Conservation (phyloP, 257 asterid species). For the Solanum pimpinellifolium region DNA sequence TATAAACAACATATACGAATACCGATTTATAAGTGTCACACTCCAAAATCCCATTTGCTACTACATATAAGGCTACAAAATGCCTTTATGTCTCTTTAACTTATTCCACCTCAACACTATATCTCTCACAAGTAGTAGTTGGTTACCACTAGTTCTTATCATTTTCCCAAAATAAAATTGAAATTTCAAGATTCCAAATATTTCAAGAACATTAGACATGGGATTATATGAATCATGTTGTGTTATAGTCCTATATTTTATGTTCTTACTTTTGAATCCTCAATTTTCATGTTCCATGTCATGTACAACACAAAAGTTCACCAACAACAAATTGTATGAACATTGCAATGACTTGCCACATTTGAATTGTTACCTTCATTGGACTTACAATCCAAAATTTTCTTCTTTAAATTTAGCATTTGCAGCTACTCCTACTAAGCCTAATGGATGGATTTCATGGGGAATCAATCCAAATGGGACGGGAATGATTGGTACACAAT, state of each 20-base stretch:
- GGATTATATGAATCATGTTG: not conserved
- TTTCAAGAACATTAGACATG: not conserved
- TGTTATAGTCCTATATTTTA: not conserved
- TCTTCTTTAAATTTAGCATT: constrained; percentile 50
- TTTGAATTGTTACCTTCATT: constrained; percentile 54
- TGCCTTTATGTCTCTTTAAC: not conserved
- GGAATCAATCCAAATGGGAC: constrained; percentile 46
- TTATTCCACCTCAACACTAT: not conserved
- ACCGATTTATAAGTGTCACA: not conserved
- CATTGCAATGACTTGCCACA: constrained; percentile 60
- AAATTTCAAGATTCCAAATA: not conserved
- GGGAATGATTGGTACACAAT: constrained; percentile 61
- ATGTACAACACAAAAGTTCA: constrained; percentile 47
- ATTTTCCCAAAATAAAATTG: not conserved
- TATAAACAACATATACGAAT: not conserved
- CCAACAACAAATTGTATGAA: constrained; percentile 32
- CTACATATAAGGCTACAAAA: not conserved
- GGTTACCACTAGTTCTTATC: not conserved
- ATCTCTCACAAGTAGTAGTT: not conserved
- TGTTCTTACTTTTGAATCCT: not conserved
- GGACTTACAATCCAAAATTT: constrained; percentile 25
- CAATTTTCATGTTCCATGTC: constrained; percentile 21
- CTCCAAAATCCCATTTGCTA: not conserved
- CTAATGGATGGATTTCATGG: constrained; percentile 73
- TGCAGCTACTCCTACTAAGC: constrained; percentile 44